Base-by-base conservation (phyloP, 2,329 filamentous ascomycete species). In the Daldinia sp. region DNA sequence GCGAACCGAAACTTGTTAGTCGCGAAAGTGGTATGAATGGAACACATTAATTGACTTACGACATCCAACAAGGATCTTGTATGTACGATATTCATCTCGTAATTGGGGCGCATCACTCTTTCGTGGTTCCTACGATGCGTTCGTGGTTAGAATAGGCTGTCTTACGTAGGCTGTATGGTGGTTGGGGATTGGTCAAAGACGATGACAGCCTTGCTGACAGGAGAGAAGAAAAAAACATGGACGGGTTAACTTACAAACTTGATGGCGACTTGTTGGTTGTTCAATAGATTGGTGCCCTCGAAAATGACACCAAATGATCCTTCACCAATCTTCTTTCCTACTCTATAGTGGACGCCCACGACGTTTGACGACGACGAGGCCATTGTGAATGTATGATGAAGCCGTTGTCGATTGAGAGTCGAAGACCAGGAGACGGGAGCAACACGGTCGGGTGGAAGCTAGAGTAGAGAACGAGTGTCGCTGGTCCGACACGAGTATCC, bases 251-350 rank as follows among this genome's bases (percentile, higher is more conserved):
- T 79, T 84, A 97, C 93, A 83, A 99, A 99, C 87, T 99, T 99
- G 87, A 99, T 99, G 78, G 96, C 96, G 71, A 99, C 95, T 84
- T 98, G 94, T 82, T 98, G 96, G 83, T 97, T 98, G 87, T 99
- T 99, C 81, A 99, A 87, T 76, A 99, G 88, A 81, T 99, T 99
- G 78, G 94, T 98, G 75, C 96, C 96, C 83, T 98, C 96, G 79
- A 98, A 98, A 79, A 98, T 98, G 76, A 98, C 96, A 86, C 95
- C 95, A 79, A 98, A 98, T 42, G 94, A 97, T 73, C 95, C 95
- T 88, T 98, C 96, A 81, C 96, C 96, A 76, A 99, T 98, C 86
- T 99, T 99, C 89, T 98, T 98, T 77, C 96, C 96, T 74, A 99
- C 96, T 74, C 96, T 89, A 83, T 99, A 99, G 85, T 99, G 96